A percentile compares a stretch with the other conserved stretches of the same genome.
Evolutionary conservation across 1,139 yeast genomes (phyloP).

Genomic region (Kurtzmaniella quercitrusa): DNA sequence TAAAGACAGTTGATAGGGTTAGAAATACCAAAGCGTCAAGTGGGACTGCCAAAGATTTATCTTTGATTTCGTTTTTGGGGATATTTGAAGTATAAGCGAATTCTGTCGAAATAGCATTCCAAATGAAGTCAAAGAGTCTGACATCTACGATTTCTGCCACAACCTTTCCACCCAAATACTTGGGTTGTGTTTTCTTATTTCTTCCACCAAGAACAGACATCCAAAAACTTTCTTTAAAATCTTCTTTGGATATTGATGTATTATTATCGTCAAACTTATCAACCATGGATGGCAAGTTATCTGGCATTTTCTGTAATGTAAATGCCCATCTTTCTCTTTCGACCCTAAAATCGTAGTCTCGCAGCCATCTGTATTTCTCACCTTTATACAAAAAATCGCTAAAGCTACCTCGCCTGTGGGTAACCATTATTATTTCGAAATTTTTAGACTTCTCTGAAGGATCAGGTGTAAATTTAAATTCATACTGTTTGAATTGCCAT

Average conservation of each 20-base stretch:
- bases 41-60: constrained; percentile 8
- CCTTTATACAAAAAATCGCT: constrained; percentile 3
- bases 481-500: neutral
- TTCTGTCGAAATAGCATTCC: neutral
- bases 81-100: neutral
- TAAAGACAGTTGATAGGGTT: constrained; percentile 13
- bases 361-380: constrained; percentile 3
- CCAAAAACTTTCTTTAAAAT: neutral
- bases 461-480: constrained; percentile 4
- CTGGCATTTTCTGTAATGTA: neutral
- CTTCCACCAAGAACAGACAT: constrained; percentile 1
- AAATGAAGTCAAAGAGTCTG: neutral
- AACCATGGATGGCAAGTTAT: neutral
- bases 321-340: neutral
- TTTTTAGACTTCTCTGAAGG: neutral
- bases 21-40: constrained; percentile 12
- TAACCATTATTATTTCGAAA: neutral
- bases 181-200: constrained; percentile 1
- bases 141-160: neutral
- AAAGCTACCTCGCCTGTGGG: constrained; percentile 3
- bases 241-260: neutral
- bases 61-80: neutral
- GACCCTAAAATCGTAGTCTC: neutral
- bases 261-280: neutral
- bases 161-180: neutral